Evolutionary conservation across 306 rosid species (phyloP).

Genomic region (Morella rubra): DNA sequence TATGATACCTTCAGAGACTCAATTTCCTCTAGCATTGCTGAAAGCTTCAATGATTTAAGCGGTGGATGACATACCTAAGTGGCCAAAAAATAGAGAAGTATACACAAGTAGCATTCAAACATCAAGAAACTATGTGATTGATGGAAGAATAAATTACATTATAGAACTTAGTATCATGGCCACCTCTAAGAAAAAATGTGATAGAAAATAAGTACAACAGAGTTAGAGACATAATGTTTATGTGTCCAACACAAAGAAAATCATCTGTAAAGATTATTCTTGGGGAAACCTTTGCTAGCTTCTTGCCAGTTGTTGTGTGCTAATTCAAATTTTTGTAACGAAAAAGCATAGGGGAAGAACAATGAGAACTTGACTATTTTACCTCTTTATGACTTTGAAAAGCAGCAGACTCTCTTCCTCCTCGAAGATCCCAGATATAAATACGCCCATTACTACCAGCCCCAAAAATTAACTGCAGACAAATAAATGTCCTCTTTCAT

Average conservation of each 20-base stretch:
- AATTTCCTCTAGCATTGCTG: slow-evolving; percentile 70
- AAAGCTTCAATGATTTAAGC: slow-evolving; percentile 65
- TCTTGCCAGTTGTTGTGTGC: neutral
- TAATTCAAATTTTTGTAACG: neutral
- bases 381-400: slow-evolving; percentile 86
- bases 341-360: slow-evolving; percentile 2
- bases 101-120: slow-evolving; percentile 2
- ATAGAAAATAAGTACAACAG: neutral
- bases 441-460: slow-evolving; percentile 73
- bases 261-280: neutral
- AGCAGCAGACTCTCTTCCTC: slow-evolving; percentile 78
- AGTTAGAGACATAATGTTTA: neutral
- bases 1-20: slow-evolving; percentile 67
- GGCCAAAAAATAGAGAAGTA: slow-evolving; percentile 19
- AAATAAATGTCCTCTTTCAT: slow-evolving; percentile 1
- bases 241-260: neutral
- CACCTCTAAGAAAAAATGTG: neutral
- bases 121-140: neutral
- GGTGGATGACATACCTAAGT: slow-evolving; percentile 61
- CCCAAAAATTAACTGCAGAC: slow-evolving; percentile 70
- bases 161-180: neutral
- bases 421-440: slow-evolving; percentile 87
- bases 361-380: slow-evolving; percentile 16
- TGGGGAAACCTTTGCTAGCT: neutral
- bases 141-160: neutral